Conservation (phyloP, 2,329 filamentous ascomycete genomes). For the Penicillium sp. region DNA sequence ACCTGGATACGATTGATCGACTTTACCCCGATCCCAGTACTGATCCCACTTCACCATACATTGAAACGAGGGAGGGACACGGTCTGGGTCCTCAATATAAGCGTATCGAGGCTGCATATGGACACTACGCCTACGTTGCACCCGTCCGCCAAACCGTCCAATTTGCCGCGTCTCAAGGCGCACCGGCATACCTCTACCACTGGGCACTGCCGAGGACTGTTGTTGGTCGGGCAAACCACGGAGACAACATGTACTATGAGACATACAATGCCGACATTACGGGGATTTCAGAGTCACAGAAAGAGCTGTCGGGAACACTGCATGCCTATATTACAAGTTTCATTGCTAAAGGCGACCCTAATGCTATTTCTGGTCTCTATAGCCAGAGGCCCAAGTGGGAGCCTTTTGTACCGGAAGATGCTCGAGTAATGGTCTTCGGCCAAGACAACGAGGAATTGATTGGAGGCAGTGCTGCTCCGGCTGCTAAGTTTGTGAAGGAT, state of each 20-base stretch:
- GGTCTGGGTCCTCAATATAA: conserved; percentile 53
- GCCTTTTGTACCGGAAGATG: conserved; percentile 29
- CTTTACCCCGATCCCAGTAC: conserved; percentile 62
- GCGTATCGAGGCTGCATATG: conserved; percentile 50
- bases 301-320: conserved; percentile 42
- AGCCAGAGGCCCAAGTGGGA: conserved; percentile 38
- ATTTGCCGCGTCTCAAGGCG: conserved; percentile 34
- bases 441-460: conserved; percentile 51
- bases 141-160: conserved; percentile 49
- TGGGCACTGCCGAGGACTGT: conserved; percentile 52
- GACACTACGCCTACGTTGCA: conserved; percentile 51
- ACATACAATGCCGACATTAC: conserved; percentile 39
- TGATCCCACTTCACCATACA: conserved; percentile 28
- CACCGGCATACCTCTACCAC: conserved; percentile 53
- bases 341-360: conserved; percentile 48
- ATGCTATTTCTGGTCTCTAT: conserved; percentile 32
- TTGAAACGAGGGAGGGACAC: conserved; percentile 21
- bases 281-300: conserved; percentile 40
- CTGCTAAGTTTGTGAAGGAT: conserved; percentile 43
- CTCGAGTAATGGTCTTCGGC: conserved; percentile 46
- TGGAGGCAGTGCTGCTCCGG: conserved; percentile 41
- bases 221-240: conserved; percentile 49
- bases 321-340: conserved; percentile 53
- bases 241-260: conserved; percentile 51
- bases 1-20: conserved; percentile 55